Evolutionary conservation across 257 asterid genomes (phyloP).

Genomic region (Solanum pinnatisectum): DNA sequence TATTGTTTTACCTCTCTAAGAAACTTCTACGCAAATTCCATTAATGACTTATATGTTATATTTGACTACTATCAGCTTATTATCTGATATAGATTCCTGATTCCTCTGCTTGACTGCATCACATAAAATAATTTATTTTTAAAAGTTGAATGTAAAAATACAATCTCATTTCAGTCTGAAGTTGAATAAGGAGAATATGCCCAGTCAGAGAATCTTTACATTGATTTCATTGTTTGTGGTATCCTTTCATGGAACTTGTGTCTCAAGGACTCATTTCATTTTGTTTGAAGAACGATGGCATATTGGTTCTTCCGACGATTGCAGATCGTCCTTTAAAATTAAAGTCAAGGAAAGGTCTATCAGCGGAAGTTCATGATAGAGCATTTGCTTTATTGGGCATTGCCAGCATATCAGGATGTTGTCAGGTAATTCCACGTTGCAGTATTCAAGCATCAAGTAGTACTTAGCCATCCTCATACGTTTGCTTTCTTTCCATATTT

Average conservation of each 20-base stretch:
- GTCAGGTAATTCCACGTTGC: slow-evolving; percentile 45
- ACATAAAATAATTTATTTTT: background rate
- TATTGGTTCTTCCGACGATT: slow-evolving; percentile 71
- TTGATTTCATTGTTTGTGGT: background rate
- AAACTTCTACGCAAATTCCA: background rate
- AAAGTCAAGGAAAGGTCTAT: slow-evolving; percentile 33
- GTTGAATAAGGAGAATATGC: background rate
- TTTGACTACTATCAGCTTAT: background rate
- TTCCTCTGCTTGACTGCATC: background rate
- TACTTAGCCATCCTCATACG: background rate
- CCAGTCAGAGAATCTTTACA: background rate
- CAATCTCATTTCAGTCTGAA: background rate
- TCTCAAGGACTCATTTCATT: slow-evolving; percentile 2
- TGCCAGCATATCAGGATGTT: slow-evolving; percentile 78
- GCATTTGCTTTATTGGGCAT: slow-evolving; percentile 53
- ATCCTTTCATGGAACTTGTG: background rate
- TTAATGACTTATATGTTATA: no score
- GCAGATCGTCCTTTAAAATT: slow-evolving; percentile 69
- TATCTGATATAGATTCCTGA: background rate
- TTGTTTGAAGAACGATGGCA: slow-evolving; percentile 51
- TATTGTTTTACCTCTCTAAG: background rate
- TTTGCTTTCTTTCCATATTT: background rate
- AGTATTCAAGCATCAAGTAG: background rate
- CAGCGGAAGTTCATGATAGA: slow-evolving; percentile 45
- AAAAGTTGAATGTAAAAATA: background rate